Percentiles rank a stretch among this genome's conserved stretches.
Conservation (phyloP, 164 flowering plant species). For the Euptelea pleiosperma region DNA sequence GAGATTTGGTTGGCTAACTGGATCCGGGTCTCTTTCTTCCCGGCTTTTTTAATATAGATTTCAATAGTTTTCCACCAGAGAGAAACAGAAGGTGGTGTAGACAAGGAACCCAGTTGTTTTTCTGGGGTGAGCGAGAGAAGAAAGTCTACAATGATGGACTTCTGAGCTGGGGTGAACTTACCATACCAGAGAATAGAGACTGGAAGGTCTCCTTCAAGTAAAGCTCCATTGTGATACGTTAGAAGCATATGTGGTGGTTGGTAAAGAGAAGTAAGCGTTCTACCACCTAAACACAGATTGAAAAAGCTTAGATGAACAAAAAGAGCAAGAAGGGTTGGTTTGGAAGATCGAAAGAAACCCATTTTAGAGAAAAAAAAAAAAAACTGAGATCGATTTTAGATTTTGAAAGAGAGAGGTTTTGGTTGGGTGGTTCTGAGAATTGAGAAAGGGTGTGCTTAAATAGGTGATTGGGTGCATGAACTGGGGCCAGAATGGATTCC, state of each 20-base stretch:
- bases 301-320: conserved; percentile 2
- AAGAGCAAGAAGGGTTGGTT: conserved; percentile 1
- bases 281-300: conserved; percentile 13
- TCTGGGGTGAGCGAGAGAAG: conserved; percentile 28
- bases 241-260: conserved; percentile 29
- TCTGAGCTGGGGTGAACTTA: conserved; percentile 32
- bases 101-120: background rate
- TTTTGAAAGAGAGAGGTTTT: background rate
- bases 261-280: conserved; percentile 26
- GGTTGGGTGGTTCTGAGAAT: background rate
- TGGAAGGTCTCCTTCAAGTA: conserved; percentile 35
- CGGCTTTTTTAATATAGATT: too few species aligned
- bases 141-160: conserved; percentile 37
- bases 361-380: background rate
- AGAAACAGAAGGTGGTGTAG: conserved; percentile 22
- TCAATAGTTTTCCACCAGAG: conserved; percentile 40
- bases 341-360: background rate
- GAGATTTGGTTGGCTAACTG: too few species aligned
- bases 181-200: conserved; percentile 43
- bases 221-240: conserved; percentile 35
- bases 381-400: background rate
- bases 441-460: conserved; percentile 12
- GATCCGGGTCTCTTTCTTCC: too few species aligned
- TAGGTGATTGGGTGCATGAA: conserved; percentile 21
- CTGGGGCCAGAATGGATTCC: background rate